Base-by-base conservation (phyloP, 1,284 basidiomycete species). In the Kalmanozyma brasiliensis region DNA sequence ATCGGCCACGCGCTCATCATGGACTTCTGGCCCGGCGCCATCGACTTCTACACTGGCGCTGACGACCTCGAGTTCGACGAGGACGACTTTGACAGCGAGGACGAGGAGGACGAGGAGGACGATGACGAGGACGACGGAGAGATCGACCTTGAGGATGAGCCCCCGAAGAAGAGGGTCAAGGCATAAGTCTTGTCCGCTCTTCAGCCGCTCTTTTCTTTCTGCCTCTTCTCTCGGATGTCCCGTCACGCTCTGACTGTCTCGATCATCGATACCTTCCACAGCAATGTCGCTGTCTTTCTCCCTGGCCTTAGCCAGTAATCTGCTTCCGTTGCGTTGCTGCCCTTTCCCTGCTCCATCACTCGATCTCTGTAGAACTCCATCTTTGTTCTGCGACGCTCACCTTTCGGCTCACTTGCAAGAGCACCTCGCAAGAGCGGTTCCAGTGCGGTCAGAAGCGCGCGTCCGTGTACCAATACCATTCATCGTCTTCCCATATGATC, bases 1-100 rank as follows among this genome's bases (percentile, higher is more conserved):
- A 78, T 81, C 20, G 79, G 77, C 24, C 73, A 74, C 49, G 59
- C 59, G 8, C 52, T 81, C 26, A 77, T 78, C 43, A 75, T 78
- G 53, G 77, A 79, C 37, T 65, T 80, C 42, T 81, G 57, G 70
- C 79, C 78, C 13, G 66, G 65, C 23, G 78, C 78, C 4, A 60
- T 80, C 42, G 77, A 78, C 36, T 77, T 75, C 48, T 81, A 75
- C 68, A 71, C 65, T 6, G 75, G 73, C 48, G 61, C 38, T n/a
- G 64, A 77, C 35, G 65, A 77, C 33, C 66, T 74, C 30, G 73
- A 74, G 26, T 61, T 67, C 52, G 61, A 64, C 46, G 75, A 76
- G 30, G 78, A 80, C 11, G 76, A 73, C 34, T 61, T 69, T 29
- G 72, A 74, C 33, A 58, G 49, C n/a, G 67, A 73, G 34, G 70